These are phyloP conservation scores for Penicillium sp. DNA, from an alignment of 2,329 filamentous ascomycete genomes.

Conservation along the genomic window DNA sequence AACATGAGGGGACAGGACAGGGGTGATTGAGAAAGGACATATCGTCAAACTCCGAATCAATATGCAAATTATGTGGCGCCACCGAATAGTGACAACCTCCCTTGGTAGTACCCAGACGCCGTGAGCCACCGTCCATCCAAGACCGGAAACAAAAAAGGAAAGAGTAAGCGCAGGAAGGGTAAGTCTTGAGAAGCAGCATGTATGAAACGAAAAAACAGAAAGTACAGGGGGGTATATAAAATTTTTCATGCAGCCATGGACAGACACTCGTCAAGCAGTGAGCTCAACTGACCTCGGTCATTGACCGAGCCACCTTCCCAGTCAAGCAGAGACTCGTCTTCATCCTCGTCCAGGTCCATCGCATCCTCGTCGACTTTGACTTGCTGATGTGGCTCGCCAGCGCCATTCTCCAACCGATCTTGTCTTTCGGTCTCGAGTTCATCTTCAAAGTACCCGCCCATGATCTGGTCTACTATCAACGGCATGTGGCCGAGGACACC, in stretches of 20 bases:
- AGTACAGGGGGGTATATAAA: conserved; percentile 16
- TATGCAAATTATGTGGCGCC: conserved; percentile 27
- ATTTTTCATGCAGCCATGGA: conserved; percentile 39
- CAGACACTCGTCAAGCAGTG: conserved; percentile 42
- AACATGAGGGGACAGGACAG: conserved; percentile 5
- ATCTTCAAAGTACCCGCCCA: conserved; percentile 69
- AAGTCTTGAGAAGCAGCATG: conserved; percentile 7
- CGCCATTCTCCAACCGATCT: conserved; percentile 30
- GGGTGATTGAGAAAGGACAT: conserved; percentile 14
- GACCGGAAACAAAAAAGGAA: conserved; percentile 17
- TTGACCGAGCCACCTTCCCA: conserved; percentile 39
- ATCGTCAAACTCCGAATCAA: conserved; percentile 24
- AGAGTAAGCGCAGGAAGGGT: too few relatives aligned
- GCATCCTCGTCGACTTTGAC: conserved; percentile 30
- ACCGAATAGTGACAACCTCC: conserved; percentile 17
- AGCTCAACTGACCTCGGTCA: conserved; percentile 39
- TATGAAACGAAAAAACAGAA: conserved; percentile 13
- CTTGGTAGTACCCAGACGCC: conserved; percentile 32
- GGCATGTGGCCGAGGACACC: conserved; percentile 74
- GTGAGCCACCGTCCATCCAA: conserved; percentile 21
- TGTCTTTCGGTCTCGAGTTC: conserved; percentile 58
- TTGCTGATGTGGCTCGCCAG: conserved; percentile 19
- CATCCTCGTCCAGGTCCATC: conserved; percentile 42
- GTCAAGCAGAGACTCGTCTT: conserved; percentile 26
- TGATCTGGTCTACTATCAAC: conserved; percentile 65